Conservation (phyloP, 306 rosid genomes). For the Leucaena leucocephala region DNA sequence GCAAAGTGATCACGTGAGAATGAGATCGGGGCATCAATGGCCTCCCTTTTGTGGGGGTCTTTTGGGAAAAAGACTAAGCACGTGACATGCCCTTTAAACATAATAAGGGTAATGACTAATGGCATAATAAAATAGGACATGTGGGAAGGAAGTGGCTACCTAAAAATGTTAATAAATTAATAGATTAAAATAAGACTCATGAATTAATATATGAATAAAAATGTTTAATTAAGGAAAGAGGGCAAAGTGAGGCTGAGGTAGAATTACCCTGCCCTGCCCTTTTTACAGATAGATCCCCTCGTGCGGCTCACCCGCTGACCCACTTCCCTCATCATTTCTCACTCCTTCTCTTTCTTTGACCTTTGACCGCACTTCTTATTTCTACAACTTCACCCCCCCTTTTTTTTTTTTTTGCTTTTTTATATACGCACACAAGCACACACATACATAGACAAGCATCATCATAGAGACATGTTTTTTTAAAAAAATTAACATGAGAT, state of each 20-base stretch:
- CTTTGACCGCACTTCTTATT: constrained; percentile 46
- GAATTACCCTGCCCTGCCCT: constrained; percentile 15
- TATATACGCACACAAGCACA: neutral
- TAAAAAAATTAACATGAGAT: no score
- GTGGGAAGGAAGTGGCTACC: constrained; percentile 28
- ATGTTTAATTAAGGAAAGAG: neutral
- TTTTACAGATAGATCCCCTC: constrained; percentile 52
- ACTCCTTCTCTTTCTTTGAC: constrained; percentile 51
- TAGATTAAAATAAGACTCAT: neutral
- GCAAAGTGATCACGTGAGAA: constrained; percentile 1
- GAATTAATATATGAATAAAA: neutral
- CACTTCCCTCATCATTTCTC: constrained; percentile 39
- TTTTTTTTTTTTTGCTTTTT: neutral
- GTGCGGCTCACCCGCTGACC: constrained; percentile 67
- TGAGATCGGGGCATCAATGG: constrained; percentile 8
- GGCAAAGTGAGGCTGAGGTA: constrained; percentile 38
- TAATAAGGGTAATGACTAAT: constrained; percentile 10
- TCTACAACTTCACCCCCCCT: neutral
- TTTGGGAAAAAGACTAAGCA: constrained; percentile 43
- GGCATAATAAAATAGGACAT: constrained; percentile 28
- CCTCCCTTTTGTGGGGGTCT: neutral
- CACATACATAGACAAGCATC: no score
- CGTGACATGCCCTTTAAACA: constrained; percentile 38
- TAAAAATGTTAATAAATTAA: neutral
- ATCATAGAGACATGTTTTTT: no score